Evolutionary conservation across 108 stramenopile genomes (phyloP), one percentile per base, ranked within the genome.

Genomic region (Bacterosira constricta): DNA sequence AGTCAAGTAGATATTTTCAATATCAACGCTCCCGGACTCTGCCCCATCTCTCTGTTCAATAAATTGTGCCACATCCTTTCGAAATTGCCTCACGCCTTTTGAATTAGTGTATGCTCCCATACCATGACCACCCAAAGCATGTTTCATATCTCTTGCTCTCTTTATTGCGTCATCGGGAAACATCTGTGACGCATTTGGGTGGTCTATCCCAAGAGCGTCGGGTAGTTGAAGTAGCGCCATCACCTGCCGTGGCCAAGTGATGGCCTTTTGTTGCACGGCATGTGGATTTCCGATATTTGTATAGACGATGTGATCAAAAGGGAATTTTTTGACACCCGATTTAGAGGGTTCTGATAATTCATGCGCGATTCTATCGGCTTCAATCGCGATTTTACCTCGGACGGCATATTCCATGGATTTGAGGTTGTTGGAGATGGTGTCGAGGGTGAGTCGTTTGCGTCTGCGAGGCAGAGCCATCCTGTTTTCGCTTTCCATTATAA

Each of bases 231-330:
- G 69, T 17, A 92, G 67, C 21, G 98, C 90, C 55, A 97, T 45
- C 31, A 99, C 96, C 69, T 97, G 91, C 4, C 98, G 82, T 31
- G 86, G 85, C 75, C 87, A 99, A 6, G 92, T 94, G 51, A 98
- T 69, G 1, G 97, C 96, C 47, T 79, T 67, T 73, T 99, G 98
- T 18, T 88, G 81, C 12, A 97, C 90, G 4, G 94, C 69, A 39
- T 98, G 98, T 23, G 98, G 98, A 73, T 99, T 99, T 35, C 98
- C 98, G 58, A 97, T 96, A 63, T 99, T 99, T 70, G 96, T 98
- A 70, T 93, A 94, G 36, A 99, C 79, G 71, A 98, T 96, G 45
- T 84, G 83, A 66, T 95, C 86, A 64, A 92, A 95, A 7, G 86
- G 85, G 31, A 80, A 85, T 21, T 56, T 63, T 17, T 69, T 46